A percentile compares a stretch with the other conserved stretches of the same genome.
These are phyloP conservation scores for Limtongia smithiae DNA, from an alignment of 805 yeast genomes.

Conservation along the genomic window DNA sequence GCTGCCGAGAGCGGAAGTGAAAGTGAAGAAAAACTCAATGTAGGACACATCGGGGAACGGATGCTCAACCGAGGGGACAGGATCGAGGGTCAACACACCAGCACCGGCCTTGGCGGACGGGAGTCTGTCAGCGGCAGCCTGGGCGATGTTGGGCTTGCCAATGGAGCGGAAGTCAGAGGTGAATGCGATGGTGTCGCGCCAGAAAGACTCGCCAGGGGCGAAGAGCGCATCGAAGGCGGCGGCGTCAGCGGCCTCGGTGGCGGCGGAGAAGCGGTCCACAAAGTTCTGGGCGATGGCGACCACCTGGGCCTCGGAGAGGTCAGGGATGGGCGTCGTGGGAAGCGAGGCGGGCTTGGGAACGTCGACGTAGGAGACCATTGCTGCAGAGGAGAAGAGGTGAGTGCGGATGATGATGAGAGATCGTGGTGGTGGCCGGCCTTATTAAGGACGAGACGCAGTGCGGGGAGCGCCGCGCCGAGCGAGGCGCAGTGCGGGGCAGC, in stretches of 20 bases:
- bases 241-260: slow-evolving; percentile 16
- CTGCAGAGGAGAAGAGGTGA: neutral
- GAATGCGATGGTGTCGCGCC: slow-evolving; percentile 31
- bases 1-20: slow-evolving; percentile 20
- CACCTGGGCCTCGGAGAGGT: slow-evolving; percentile 6
- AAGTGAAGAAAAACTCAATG: slow-evolving; percentile 19
- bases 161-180: slow-evolving; percentile 30
- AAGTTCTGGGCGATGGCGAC: slow-evolving; percentile 10
- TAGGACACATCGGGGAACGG: slow-evolving; percentile 19
- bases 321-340: neutral
- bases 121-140: slow-evolving; percentile 27
- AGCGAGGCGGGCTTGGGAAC: slow-evolving; percentile 11
- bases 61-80: slow-evolving; percentile 9
- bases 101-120: slow-evolving; percentile 6
- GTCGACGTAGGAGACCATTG: slow-evolving; percentile 17
- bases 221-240: slow-evolving; percentile 22
- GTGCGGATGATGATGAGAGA: no score
- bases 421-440: no score
- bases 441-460: no score
- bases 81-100: slow-evolving; percentile 8
- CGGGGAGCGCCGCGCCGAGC: no score
- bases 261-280: slow-evolving; percentile 19
- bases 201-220: slow-evolving; percentile 18
- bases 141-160: slow-evolving; percentile 26
- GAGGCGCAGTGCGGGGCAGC: no score